A percentile compares a stretch with the other conserved stretches of the same genome.
Evolutionary conservation across 129 eudicot species (phyloP).

Genomic region (Rutidosis leptorrhynchoides): DNA sequence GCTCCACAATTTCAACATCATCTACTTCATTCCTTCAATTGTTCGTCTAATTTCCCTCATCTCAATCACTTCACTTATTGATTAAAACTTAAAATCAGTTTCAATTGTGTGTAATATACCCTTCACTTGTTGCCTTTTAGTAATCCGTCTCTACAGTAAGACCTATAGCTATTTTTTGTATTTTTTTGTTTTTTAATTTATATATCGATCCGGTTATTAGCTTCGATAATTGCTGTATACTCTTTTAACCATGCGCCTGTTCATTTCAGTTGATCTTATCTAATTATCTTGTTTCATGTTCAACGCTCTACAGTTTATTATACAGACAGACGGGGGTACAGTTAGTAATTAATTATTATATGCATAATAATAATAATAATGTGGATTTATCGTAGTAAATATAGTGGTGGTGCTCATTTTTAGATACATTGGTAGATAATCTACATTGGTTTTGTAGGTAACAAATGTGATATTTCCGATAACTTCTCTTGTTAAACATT

Average conservation of each 20-base stretch:
- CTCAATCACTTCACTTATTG: slow-evolving; percentile 9
- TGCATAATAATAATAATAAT: too few species aligned
- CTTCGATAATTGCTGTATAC: not conserved
- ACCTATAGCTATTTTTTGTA: not conserved
- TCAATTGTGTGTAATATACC: not conserved
- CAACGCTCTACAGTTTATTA: not conserved
- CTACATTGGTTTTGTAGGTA: not conserved
- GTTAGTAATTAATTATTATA: too few species aligned
- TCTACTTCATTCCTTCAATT: slow-evolving; percentile 7
- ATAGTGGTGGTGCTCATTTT: not conserved
- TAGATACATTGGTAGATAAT: not conserved
- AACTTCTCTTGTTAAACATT: not conserved
- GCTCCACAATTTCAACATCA: not conserved
- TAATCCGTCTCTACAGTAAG: not conserved
- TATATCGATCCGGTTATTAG: not conserved
- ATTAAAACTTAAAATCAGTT: slow-evolving; percentile 6
- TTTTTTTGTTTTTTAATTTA: too few species aligned
- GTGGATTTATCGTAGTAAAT: too few species aligned
- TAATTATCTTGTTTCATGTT: not conserved
- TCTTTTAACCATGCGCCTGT: not conserved
- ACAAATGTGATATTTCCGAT: not conserved
- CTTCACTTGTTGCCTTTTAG: not conserved
- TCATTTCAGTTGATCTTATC: not conserved
- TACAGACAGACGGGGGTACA: too few species aligned
- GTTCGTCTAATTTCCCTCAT: slow-evolving; percentile 13